Conservation (phyloP, 1,284 basidiomycete genomes). For the Leccinum angustisporum region DNA sequence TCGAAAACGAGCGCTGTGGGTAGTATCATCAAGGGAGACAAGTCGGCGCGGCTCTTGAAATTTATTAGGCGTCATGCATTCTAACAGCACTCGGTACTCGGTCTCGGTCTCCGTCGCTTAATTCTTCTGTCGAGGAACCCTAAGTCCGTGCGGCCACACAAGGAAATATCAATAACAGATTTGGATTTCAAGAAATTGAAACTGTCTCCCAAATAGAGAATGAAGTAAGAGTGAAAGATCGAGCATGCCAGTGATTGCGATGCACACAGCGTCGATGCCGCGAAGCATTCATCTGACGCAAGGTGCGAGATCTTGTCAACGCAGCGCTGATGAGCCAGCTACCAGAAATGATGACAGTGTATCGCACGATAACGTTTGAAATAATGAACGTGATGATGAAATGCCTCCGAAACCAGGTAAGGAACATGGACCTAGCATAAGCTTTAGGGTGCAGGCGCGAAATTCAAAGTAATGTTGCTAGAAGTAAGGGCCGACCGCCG, state of each 20-base stretch:
- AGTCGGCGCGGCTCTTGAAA: background rate
- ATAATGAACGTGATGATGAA: background rate
- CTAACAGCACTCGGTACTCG: background rate
- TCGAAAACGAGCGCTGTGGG: background rate
- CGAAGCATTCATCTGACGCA: background rate
- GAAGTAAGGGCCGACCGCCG: background rate
- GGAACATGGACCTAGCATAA: background rate
- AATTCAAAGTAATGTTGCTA: background rate
- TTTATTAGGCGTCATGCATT: background rate
- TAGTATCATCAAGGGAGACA: background rate
- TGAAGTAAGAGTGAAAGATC: background rate
- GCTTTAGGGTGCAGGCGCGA: background rate
- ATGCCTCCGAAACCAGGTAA: background rate
- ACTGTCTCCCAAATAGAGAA: conserved; percentile 4
- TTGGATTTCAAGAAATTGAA: background rate
- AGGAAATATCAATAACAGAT: background rate
- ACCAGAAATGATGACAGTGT: background rate
- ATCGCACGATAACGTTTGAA: background rate
- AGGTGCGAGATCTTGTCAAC: background rate
- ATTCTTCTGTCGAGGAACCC: background rate
- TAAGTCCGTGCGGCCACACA: background rate
- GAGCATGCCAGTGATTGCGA: background rate
- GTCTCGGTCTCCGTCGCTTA: background rate
- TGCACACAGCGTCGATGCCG: background rate
- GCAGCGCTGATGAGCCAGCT: background rate